Conservation (phyloP, 768 basidiomycete genomes). For the Pisolithus orientalis region DNA sequence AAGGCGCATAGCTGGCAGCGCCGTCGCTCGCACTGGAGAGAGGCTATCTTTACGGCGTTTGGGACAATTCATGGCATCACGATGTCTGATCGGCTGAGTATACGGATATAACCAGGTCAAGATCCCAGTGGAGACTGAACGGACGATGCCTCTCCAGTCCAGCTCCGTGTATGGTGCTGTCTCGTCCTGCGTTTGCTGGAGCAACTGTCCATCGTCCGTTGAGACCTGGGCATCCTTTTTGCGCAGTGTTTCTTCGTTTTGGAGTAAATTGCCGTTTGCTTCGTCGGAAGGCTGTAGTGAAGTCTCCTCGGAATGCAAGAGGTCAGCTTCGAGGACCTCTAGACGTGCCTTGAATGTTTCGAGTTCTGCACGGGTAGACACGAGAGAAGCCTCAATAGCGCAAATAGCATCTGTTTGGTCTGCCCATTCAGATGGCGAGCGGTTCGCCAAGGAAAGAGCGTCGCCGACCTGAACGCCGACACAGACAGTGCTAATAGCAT, state of each 20-base stretch:
- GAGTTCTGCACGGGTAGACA: constrained; percentile 17
- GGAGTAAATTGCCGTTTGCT: background rate
- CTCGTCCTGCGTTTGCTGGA: background rate
- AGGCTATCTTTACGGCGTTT: background rate
- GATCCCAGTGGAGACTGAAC: constrained; percentile 11
- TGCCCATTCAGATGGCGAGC: background rate
- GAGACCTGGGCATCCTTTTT: background rate
- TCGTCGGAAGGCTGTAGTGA: background rate
- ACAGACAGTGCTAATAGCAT: background rate
- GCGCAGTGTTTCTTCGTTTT: background rate
- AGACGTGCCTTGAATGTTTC: constrained; percentile 21
- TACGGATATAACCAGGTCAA: constrained; percentile 22
- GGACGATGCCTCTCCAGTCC: constrained; percentile 7
- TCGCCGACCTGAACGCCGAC: background rate
- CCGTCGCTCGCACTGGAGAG: constrained; percentile 4
- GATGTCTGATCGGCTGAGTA: constrained; percentile 1
- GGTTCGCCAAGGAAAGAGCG: background rate
- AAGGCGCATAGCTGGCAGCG: constrained; percentile 6
- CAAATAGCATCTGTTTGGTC: constrained; percentile 6
- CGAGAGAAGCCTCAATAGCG: constrained; percentile 20
- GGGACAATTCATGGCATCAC: background rate
- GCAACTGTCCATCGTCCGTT: background rate
- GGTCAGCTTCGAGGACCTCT: constrained; percentile 21
- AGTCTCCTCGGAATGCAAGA: constrained; percentile 9
- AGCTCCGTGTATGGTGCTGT: background rate